Conservation (phyloP, 148 eudicot species). For the Vaccinium darrowii region DNA sequence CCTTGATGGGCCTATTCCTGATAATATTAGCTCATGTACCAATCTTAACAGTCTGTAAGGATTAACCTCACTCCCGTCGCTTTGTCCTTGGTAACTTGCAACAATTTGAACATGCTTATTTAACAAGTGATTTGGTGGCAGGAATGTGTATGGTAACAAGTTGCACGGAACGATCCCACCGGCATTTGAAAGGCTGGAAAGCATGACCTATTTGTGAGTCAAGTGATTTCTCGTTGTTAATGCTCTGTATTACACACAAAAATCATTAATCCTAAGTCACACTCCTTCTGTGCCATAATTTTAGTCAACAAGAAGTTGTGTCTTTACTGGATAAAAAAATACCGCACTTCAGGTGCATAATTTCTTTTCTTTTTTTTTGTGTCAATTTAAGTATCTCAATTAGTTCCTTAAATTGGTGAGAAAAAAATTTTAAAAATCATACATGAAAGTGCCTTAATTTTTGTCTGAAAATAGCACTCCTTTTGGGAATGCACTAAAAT, state of each 20-base stretch:
- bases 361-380: too few species aligned
- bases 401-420: not conserved
- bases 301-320: not conserved
- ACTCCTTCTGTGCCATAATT: not conserved
- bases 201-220: conserved; percentile 95
- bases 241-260: not conserved
- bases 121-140: conserved; percentile 22
- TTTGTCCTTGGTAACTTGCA: not conserved
- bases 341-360: not conserved
- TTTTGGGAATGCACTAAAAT: not conserved
- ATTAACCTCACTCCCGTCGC: not conserved
- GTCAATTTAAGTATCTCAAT: too few species aligned
- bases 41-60: conserved; percentile 96
- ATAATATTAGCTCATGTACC: conserved; percentile 83
- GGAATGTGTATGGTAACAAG: conserved; percentile 80
- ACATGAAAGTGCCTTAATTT: not conserved
- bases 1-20: conserved; percentile 85
- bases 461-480: too few species aligned
- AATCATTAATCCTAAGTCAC: not conserved
- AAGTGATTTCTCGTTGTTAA: not conserved
- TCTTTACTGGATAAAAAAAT: not conserved
- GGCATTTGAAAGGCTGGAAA: conserved; percentile 75
- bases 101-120: not conserved
- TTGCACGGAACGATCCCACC: conserved; percentile 83
- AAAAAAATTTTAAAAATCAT: not conserved